Percentiles rank a stretch among this genome's conserved stretches.
Evolutionary conservation across 2,329 filamentous ascomycete genomes (phyloP).

Genomic region (Cryphonectria nitschkei): DNA sequence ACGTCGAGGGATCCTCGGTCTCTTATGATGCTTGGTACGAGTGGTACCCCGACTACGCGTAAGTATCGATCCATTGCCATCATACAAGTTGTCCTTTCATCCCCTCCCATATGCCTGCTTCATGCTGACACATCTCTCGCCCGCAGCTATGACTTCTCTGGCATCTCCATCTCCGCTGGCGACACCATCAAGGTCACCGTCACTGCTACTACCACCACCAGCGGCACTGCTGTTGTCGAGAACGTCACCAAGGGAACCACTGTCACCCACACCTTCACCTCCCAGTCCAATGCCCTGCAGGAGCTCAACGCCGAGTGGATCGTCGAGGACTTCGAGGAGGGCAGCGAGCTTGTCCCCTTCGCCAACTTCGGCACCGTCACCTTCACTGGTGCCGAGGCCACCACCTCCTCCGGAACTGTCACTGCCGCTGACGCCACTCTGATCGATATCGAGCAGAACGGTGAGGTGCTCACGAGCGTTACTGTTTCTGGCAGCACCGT

Average conservation of each 20-base stretch:
- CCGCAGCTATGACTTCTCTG: constrained; percentile 31
- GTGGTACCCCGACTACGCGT: constrained; percentile 61
- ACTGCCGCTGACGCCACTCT: constrained; percentile 58
- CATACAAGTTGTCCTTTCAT: not conserved
- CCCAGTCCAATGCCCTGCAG: constrained; percentile 49
- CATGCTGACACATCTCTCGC: not conserved
- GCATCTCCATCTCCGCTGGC: constrained; percentile 32
- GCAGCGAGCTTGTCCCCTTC: constrained; percentile 45
- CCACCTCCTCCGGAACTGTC: constrained; percentile 36
- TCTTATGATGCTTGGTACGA: constrained; percentile 63
- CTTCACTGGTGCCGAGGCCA: constrained; percentile 47
- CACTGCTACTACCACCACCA: constrained; percentile 44
- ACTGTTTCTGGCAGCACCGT: constrained; percentile 31
- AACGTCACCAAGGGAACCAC: constrained; percentile 54
- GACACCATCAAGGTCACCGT: constrained; percentile 37
- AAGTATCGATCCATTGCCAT: not conserved
- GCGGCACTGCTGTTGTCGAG: constrained; percentile 49
- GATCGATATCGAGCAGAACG: constrained; percentile 67
- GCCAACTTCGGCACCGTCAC: constrained; percentile 51
- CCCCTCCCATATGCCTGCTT: not conserved
- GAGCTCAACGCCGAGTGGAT: constrained; percentile 67
- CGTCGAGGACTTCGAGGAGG: constrained; percentile 57
- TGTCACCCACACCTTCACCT: constrained; percentile 55
- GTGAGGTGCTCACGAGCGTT: constrained; percentile 55
- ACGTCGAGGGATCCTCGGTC: constrained; percentile 44